Evolutionary conservation across 768 basidiomycete genomes (phyloP), one percentile per base, ranked within the genome.

Genomic region (Mycena leptocephala): DNA sequence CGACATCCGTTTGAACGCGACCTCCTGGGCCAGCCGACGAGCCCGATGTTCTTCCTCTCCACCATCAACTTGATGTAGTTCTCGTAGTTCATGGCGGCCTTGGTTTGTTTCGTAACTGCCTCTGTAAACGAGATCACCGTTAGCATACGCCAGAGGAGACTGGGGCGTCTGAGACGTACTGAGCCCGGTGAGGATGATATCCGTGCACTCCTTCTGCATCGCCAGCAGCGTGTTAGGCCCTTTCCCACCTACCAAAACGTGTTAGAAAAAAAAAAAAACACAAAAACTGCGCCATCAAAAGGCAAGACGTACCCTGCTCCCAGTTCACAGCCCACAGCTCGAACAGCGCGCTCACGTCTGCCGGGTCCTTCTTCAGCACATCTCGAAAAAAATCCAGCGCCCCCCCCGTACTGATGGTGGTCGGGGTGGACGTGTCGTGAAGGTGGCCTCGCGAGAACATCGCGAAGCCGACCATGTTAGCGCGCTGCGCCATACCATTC

Each of bases 361-460:
- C 24, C n/a, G 61, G 61, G 4, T 41, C 39, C 24, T 41, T 62
- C 14, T 62, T 41, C 2, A 62, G 35, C 8, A 41, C 18, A 13
- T 62, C 61, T 28, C 24, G 37, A 32, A 64, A 62, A 24, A 62
- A 62, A 39, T 62, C 37, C n/a, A 65, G 30, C 46, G 22, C 64
- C 2, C 64, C 46, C 22, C 48, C 13, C 8, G 65, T 33, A n/a
- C 30, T 24, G 48, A 66, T 35, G 6, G 46, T 35, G 48, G 46
- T 35, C 16, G 62, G 41, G 28, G 24, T n/a, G n/a, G n/a, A n/a
- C n/a, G n/a, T n/a, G n/a, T n/a, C n/a, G n/a, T n/a, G n/a, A n/a
- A n/a, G n/a, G n/a, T 66, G 46, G 7, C 65, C 48, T 20, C 65
- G 65, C 22, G 65, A 22, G 33, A 66, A 66, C 65, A 66, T 66